Conservation (phyloP, 805 yeast species). For the Zygoascus tannicola region DNA sequence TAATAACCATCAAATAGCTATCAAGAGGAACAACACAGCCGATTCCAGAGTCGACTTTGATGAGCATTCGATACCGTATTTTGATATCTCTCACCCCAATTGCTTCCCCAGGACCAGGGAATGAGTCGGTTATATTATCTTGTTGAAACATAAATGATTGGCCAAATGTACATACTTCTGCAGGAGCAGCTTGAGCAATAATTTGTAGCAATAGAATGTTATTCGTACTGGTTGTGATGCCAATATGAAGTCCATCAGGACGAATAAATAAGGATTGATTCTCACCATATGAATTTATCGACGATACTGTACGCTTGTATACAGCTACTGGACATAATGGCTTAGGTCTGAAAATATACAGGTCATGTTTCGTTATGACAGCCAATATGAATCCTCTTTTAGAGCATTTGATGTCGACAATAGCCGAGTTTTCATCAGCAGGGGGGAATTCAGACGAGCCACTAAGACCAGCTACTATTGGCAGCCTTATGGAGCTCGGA, state of each 20-base stretch:
- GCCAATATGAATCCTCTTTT: constrained; percentile 26
- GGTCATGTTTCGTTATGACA: constrained; percentile 30
- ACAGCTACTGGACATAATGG: constrained; percentile 41
- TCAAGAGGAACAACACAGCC: constrained; percentile 19
- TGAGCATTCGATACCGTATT: constrained; percentile 20
- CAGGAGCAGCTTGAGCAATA: constrained; percentile 13
- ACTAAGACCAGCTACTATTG: constrained; percentile 11
- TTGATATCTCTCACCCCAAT: constrained; percentile 29
- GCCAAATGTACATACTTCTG: constrained; percentile 13
- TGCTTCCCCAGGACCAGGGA: constrained; percentile 34
- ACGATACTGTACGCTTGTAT: constrained; percentile 36
- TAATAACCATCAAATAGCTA: constrained; percentile 18
- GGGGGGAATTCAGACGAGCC: constrained; percentile 1
- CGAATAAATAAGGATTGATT: constrained; percentile 35
- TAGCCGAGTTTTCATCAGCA: constrained; percentile 1
- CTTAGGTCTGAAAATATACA: constrained; percentile 33
- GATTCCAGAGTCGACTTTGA: constrained; percentile 26
- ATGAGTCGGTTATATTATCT: constrained; percentile 9
- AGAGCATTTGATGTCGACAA: constrained; percentile 9
- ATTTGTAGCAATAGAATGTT: constrained; percentile 15
- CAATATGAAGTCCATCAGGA: constrained; percentile 35
- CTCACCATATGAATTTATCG: constrained; percentile 39
- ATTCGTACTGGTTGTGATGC: constrained; percentile 21
- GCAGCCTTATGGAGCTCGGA: constrained; percentile 23
- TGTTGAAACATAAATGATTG: constrained; percentile 6